Evolutionary conservation across 1,284 basidiomycete genomes (phyloP).

Genomic region (Kwoniella shivajii): DNA sequence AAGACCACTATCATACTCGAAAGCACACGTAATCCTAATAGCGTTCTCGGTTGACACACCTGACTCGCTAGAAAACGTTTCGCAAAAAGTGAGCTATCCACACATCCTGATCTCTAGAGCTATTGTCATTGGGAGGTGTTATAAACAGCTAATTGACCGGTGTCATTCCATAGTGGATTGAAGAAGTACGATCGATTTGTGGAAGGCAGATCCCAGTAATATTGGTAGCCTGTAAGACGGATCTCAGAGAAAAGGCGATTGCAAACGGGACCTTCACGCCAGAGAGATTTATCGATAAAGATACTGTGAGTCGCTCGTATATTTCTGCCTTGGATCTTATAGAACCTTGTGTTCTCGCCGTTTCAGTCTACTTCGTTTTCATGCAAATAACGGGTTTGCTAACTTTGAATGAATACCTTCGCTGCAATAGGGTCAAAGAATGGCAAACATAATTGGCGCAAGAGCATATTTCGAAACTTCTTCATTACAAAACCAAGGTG

Average conservation of each 20-base stretch:
- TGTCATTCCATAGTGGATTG: slow-evolving; percentile 76
- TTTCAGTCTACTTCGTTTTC: too few species aligned
- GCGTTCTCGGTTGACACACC: slow-evolving; percentile 95
- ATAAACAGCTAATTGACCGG: neutral
- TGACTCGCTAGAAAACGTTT: slow-evolving; percentile 94
- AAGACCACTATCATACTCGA: slow-evolving; percentile 93
- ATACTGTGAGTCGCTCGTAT: slow-evolving; percentile 55
- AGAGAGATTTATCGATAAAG: slow-evolving; percentile 51
- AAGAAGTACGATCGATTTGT: slow-evolving; percentile 90
- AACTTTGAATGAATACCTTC: neutral
- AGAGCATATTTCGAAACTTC: slow-evolving; percentile 92
- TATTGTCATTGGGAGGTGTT: neutral
- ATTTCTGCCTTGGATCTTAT: too few species aligned
- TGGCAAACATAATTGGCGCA: slow-evolving; percentile 79
- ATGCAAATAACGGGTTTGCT: too few species aligned
- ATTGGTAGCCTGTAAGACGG: slow-evolving; percentile 57
- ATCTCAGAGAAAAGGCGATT: slow-evolving; percentile 59
- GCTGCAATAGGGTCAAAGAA: slow-evolving; percentile 66
- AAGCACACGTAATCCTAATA: slow-evolving; percentile 98
- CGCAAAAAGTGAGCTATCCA: slow-evolving; percentile 69
- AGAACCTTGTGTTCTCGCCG: too few species aligned
- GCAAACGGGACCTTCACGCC: slow-evolving; percentile 48
- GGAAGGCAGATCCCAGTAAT: slow-evolving; percentile 63
- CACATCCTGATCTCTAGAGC: too few species aligned
- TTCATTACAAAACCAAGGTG: slow-evolving; percentile 85